Conservation (phyloP, 2,329 filamentous ascomycete genomes). For the Diplodia sapinea region DNA sequence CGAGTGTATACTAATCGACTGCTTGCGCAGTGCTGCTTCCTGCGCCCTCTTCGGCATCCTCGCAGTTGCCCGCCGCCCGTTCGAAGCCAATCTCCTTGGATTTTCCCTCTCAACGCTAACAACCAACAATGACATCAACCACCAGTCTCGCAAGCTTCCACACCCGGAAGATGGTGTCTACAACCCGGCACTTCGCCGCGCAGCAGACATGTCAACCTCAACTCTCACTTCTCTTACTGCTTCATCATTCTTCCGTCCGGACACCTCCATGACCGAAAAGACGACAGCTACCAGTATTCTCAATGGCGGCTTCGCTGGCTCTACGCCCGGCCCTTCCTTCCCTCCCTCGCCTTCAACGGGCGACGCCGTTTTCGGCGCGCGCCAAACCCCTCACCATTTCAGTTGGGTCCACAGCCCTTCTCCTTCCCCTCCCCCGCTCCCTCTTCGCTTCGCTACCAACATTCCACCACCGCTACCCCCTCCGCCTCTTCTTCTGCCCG, state of each 20-base stretch:
- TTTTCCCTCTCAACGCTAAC: conserved; percentile 31
- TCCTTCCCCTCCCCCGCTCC: conserved; percentile 32
- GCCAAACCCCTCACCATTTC: not conserved
- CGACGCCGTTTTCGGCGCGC: not conserved
- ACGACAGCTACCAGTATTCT: not conserved
- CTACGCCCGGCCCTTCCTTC: conserved; percentile 26
- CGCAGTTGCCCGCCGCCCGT: conserved; percentile 43
- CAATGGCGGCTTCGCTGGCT: not conserved
- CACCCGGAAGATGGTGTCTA: conserved; percentile 38
- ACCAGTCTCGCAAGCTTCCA: conserved; percentile 35
- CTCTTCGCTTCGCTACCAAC: conserved; percentile 35
- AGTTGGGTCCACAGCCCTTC: not conserved
- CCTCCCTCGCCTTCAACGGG: conserved; percentile 10
- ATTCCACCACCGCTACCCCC: conserved; percentile 38
- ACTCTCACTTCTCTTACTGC: not conserved
- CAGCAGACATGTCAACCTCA: not conserved
- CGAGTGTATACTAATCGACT: conserved; percentile 19
- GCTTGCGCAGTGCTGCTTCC: conserved; percentile 39
- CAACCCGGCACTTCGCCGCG: not conserved
- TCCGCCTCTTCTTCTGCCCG: conserved; percentile 37
- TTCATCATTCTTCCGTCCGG: not conserved
- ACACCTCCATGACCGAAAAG: conserved; percentile 1
- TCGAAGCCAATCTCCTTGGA: conserved; percentile 45
- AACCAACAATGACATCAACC: conserved; percentile 32
- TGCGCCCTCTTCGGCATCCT: conserved; percentile 44